phyloP scores from a whole-genome alignment of 805 yeast genomes.

The Teunomyces aglyptinius region DNA sequence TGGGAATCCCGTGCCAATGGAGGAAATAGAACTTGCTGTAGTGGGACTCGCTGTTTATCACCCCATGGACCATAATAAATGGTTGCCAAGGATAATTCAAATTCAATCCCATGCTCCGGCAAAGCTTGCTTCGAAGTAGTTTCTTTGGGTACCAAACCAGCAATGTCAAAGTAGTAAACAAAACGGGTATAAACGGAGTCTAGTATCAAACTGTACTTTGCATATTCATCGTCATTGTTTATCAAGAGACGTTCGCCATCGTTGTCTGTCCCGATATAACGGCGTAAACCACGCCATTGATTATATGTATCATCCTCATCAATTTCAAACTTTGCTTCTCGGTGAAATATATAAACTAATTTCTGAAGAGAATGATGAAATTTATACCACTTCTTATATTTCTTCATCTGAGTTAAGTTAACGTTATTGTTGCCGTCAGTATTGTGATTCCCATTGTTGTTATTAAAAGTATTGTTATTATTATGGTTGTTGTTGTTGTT shows the following conservation, averaged over 20 bases:
- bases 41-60: slow-evolving; percentile 70
- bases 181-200: slow-evolving; percentile 58
- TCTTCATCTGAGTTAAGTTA: slow-evolving; percentile 11
- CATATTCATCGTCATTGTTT: slow-evolving; percentile 67
- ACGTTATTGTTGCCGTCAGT: background rate
- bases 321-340: slow-evolving; percentile 5
- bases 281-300: slow-evolving; percentile 75
- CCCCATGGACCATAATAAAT: slow-evolving; percentile 96
- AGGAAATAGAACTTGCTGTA: slow-evolving; percentile 72
- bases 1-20: slow-evolving; percentile 54
- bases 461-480: background rate
- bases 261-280: slow-evolving; percentile 53
- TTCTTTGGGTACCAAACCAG: slow-evolving; percentile 44
- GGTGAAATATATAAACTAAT: background rate
- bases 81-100: slow-evolving; percentile 58
- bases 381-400: slow-evolving; percentile 23
- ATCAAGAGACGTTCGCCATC: slow-evolving; percentile 30
- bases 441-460: no score
- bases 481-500: background rate
- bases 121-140: slow-evolving; percentile 35
- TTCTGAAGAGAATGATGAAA: slow-evolving; percentile 13
- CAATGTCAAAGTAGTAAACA: slow-evolving; percentile 65
- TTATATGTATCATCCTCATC: slow-evolving; percentile 7
- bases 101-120: slow-evolving; percentile 53
- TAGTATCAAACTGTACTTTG: slow-evolving; percentile 67